phyloP scores from a whole-genome alignment of 495 filamentous ascomycete species.

The Lepraria neglecta region DNA sequence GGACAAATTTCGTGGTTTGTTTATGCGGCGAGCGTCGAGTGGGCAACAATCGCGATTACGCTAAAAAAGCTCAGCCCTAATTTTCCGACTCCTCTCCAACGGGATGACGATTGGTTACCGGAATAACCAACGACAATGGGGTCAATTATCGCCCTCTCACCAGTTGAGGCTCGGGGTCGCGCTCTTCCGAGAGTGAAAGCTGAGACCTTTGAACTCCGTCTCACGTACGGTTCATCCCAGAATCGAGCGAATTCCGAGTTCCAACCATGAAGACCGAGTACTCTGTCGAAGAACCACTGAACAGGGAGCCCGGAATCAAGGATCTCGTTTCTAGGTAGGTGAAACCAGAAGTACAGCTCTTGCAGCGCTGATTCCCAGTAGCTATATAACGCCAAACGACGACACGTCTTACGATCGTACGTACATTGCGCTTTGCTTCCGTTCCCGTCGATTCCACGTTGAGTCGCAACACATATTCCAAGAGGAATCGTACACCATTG shows the following conservation, averaged over 20 bases:
- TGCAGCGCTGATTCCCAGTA: not conserved
- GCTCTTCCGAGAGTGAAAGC: too few species aligned
- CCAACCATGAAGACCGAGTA: conserved; percentile 31
- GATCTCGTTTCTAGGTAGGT: conserved; percentile 36
- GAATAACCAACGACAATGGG: not conserved
- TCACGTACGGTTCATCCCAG: not conserved
- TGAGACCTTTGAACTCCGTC: not conserved
- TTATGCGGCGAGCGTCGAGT: not conserved
- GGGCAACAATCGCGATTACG: conserved; percentile 4
- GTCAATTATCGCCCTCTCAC: not conserved
- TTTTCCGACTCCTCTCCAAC: not conserved
- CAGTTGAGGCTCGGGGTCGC: not conserved
- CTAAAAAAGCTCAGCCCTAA: not conserved
- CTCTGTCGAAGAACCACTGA: conserved; percentile 38
- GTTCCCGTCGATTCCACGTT: not conserved
- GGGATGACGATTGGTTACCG: conserved; percentile 1
- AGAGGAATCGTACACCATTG: not conserved
- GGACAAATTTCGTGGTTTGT: not conserved
- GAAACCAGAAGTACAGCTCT: not conserved
- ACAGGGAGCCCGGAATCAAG: conserved; percentile 40
- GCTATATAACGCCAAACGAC: conserved; percentile 7
- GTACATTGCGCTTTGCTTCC: not conserved
- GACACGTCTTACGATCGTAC: not conserved
- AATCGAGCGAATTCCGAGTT: not conserved
- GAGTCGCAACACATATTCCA: not conserved